These are phyloP conservation scores for Entamoeba invadens DNA, from an alignment of 208 protist genomes.

Conservation along the genomic window DNA sequence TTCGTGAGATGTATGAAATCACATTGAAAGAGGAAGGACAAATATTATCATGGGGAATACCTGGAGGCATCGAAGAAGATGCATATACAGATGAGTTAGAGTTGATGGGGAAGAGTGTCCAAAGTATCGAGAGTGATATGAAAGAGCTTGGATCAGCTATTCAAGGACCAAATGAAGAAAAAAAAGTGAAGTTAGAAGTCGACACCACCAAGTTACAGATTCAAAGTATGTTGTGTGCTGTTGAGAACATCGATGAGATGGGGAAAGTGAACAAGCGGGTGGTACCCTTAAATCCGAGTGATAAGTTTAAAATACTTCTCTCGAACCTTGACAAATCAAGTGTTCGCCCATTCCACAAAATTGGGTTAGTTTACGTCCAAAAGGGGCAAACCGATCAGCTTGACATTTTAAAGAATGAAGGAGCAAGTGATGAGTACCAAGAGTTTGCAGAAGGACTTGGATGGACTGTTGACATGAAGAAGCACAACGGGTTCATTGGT, in stretches of 20 bases:
- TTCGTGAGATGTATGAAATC: background rate
- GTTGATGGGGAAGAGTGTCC: background rate
- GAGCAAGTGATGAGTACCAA: constrained; percentile 32
- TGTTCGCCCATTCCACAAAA: constrained; percentile 44
- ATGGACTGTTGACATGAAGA: constrained; percentile 42
- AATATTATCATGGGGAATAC: background rate
- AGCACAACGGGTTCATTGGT: constrained; percentile 46
- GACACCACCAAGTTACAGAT: background rate
- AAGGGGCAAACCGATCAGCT: constrained; percentile 47
- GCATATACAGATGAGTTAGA: background rate
- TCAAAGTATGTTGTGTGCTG: background rate
- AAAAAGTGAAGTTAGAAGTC: background rate
- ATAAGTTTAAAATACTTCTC: background rate
- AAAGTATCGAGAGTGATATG: background rate
- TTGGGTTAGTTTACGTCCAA: constrained; percentile 51
- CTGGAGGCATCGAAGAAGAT: background rate
- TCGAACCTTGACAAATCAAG: background rate
- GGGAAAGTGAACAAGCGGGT: background rate
- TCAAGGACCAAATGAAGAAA: background rate
- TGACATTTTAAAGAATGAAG: constrained; percentile 44
- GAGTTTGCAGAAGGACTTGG: constrained; percentile 47
- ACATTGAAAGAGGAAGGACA: background rate
- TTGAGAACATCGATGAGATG: background rate
- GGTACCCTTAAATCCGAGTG: background rate
- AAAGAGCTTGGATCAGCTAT: background rate